Conservation (phyloP, 2,329 filamentous ascomycete species). For the Lachnellula arida region DNA sequence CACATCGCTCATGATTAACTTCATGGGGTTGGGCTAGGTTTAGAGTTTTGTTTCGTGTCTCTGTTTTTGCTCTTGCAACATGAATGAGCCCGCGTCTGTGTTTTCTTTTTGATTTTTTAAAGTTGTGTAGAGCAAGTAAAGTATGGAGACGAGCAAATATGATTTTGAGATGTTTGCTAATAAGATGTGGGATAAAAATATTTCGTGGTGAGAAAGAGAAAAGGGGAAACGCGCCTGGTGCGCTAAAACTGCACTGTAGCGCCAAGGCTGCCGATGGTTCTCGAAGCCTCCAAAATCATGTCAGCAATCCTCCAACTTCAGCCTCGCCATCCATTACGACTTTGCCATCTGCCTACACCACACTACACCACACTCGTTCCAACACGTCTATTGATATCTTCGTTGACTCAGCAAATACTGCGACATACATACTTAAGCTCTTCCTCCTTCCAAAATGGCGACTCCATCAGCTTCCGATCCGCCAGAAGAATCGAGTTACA, state of each 20-base stretch:
- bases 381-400: background rate
- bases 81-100: no score
- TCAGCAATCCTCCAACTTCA: conserved; percentile 16
- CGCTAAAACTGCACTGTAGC: background rate
- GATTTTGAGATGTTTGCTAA: no score
- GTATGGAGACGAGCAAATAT: no score
- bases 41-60: no score
- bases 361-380: background rate
- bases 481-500: conserved; percentile 53
- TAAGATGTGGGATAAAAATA: no score
- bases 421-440: conserved; percentile 12
- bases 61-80: no score
- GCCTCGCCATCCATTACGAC: conserved; percentile 23
- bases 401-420: background rate
- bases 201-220: no score
- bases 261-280: conserved; percentile 14
- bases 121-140: no score
- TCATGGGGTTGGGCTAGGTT: no score
- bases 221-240: no score
- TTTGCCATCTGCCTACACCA: conserved; percentile 16
- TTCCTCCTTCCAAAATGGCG: conserved; percentile 43
- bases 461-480: conserved; percentile 39
- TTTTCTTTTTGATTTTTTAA: no score
- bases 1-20: no score
- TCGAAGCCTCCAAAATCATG: conserved; percentile 18